Percentiles rank a stretch among this genome's conserved stretches.
phyloP scores from a whole-genome alignment of 2,329 filamentous ascomycete genomes.

The Paracorniculantispora psalliotae region DNA sequence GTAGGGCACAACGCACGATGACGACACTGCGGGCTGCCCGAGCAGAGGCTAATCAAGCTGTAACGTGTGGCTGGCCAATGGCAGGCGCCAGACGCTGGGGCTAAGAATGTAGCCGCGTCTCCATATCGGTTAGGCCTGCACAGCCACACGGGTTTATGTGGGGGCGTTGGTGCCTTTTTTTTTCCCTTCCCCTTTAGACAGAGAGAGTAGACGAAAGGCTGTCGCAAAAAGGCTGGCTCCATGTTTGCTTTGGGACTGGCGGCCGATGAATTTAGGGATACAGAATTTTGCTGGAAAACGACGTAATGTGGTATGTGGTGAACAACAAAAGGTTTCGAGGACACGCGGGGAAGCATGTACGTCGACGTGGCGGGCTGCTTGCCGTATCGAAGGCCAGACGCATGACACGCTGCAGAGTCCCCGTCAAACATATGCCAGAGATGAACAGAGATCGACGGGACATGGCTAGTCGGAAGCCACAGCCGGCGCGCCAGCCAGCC shows the following conservation, averaged over 20 bases:
- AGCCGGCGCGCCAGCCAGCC: background rate
- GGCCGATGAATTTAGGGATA: background rate
- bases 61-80: constrained; percentile 2
- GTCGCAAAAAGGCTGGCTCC: no score
- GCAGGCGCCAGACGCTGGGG: background rate
- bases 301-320: no score
- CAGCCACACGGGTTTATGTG: constrained; percentile 7
- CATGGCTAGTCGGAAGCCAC: constrained; percentile 4
- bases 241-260: background rate
- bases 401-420: background rate
- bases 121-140: background rate
- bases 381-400: background rate
- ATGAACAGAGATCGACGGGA: background rate
- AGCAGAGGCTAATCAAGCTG: background rate
- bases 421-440: background rate
- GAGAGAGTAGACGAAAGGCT: background rate
- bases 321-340: no score
- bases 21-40: constrained; percentile 10
- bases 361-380: no score
- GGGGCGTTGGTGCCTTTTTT: background rate
- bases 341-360: no score
- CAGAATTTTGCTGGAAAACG: background rate
- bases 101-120: constrained; percentile 6
- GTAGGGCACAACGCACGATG: constrained; percentile 11
- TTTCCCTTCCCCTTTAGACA: background rate